Conservation (phyloP, 225 moss, liverwort and hornwort genomes). For the Polytrichum formosum region DNA sequence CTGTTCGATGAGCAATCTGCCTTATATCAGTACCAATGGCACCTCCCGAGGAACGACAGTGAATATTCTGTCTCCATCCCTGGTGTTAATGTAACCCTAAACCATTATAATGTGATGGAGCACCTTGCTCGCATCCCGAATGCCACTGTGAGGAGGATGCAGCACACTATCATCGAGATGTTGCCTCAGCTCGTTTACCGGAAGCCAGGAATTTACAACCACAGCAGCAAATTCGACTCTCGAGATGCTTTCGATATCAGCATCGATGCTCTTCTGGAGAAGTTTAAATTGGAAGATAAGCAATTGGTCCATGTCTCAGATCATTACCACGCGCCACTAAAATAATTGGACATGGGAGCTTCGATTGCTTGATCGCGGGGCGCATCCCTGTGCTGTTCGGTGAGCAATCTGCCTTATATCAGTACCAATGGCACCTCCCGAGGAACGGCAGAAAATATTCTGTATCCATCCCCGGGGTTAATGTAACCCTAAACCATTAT, state of each 20-base stretch:
- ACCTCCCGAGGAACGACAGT: slow-evolving; percentile 48
- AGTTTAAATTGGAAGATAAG: slow-evolving; percentile 9
- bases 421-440: slow-evolving; percentile 74
- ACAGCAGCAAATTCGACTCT: slow-evolving; percentile 17
- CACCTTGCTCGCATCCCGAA: slow-evolving; percentile 38
- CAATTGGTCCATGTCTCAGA: too few relatives aligned
- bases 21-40: slow-evolving; percentile 61
- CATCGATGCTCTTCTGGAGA: slow-evolving; percentile 40
- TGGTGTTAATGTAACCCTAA: slow-evolving; percentile 22
- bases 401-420: slow-evolving; percentile 37
- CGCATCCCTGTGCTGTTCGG: slow-evolving; percentile 82
- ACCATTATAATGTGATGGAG: slow-evolving; percentile 41
- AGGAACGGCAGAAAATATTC: slow-evolving; percentile 53
- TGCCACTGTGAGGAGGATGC: slow-evolving; percentile 33
- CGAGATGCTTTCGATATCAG: slow-evolving; percentile 72
- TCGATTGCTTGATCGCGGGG: slow-evolving; percentile 78
- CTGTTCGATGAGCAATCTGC: slow-evolving; percentile 61
- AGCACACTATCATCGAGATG: slow-evolving; percentile 46
- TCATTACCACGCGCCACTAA: too few relatives aligned
- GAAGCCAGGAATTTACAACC: slow-evolving; percentile 17
- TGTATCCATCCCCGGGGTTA: slow-evolving; percentile 34
- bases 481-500: slow-evolving; percentile 20
- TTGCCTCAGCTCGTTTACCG: slow-evolving; percentile 65
- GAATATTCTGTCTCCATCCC: slow-evolving; percentile 61
- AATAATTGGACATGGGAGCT: slow-evolving; percentile 9